Evolutionary conservation across 306 rosid species (phyloP).

Genomic region (Prinsepia uniflora): DNA sequence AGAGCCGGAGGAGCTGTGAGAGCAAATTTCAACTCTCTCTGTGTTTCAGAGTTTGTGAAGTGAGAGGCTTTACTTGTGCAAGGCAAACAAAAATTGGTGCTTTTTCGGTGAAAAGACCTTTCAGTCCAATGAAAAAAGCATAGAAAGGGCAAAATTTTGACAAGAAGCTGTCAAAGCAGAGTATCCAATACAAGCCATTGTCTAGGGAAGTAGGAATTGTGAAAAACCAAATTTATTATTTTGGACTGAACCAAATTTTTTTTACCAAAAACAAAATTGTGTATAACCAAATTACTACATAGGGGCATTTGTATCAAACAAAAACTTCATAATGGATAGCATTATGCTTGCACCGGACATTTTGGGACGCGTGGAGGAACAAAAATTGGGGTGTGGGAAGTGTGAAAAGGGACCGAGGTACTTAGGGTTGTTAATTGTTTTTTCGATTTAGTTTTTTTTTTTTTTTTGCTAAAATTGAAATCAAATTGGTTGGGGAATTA

Average conservation of each 20-base stretch:
- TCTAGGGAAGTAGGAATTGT: not conserved
- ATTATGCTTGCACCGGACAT: not conserved
- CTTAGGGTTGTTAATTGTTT: too few relatives aligned
- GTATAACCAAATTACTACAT: too few relatives aligned
- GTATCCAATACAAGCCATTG: not conserved
- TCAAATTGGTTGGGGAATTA: too few relatives aligned
- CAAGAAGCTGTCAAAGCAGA: constrained; percentile 7
- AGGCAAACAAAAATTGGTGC: not conserved
- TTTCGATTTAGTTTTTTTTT: too few relatives aligned
- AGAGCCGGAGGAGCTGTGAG: too few relatives aligned
- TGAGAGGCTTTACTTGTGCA: not conserved
- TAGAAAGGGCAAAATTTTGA: not conserved
- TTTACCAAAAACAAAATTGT: too few relatives aligned
- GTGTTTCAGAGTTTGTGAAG: too few relatives aligned
- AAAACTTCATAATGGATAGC: too few relatives aligned
- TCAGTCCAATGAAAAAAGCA: not conserved
- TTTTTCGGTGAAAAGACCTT: not conserved
- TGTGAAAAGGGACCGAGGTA: too few relatives aligned
- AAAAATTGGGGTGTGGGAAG: constrained; percentile 1
- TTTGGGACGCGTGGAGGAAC: constrained; percentile 16
- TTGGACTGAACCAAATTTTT: not conserved
- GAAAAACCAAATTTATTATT: not conserved
- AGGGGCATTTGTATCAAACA: too few relatives aligned
- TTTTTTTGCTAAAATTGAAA: too few relatives aligned
- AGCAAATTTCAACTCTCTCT: too few relatives aligned